Conservation (phyloP, 768 basidiomycete species). For the Austroboletus eburneus region DNA sequence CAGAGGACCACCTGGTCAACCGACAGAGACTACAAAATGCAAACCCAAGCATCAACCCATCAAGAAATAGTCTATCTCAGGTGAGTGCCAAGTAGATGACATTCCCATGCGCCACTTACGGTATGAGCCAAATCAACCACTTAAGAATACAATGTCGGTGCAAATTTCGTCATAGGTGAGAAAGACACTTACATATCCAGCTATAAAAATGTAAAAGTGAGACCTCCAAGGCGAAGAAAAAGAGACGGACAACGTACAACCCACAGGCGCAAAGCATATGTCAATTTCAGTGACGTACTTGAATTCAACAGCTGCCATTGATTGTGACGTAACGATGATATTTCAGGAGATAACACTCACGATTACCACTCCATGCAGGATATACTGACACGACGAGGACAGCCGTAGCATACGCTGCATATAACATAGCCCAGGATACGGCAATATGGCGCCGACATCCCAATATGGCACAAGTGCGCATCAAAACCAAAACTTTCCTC, state of each 20-base stretch:
- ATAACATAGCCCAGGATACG: not conserved
- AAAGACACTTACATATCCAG: slow-evolving; percentile 6
- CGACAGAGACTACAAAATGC: slow-evolving; percentile 5
- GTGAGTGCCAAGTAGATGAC: not conserved
- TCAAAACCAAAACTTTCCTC: slow-evolving; percentile 21
- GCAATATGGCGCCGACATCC: slow-evolving; percentile 6
- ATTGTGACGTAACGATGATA: not conserved
- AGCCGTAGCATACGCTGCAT: slow-evolving; percentile 6
- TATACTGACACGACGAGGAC: not conserved
- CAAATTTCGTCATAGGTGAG: not conserved
- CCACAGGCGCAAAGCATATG: slow-evolving; percentile 7
- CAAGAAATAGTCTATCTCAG: slow-evolving; percentile 13
- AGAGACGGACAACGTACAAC: slow-evolving; percentile 10
- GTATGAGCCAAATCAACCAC: slow-evolving; percentile 10
- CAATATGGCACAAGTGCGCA: slow-evolving; percentile 24
- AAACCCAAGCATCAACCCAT: slow-evolving; percentile 4
- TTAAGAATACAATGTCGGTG: not conserved
- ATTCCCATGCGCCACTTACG: slow-evolving; percentile 9
- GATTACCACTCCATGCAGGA: not conserved
- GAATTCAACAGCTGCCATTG: slow-evolving; percentile 3
- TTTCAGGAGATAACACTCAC: not conserved
- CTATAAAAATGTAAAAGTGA: slow-evolving; percentile 1
- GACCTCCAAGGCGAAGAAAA: not conserved
- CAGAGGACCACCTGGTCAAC: not conserved
- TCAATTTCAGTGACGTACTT: slow-evolving; percentile 6